Conservation (phyloP, 1,284 basidiomycete genomes). For the Ustilago hordei region DNA sequence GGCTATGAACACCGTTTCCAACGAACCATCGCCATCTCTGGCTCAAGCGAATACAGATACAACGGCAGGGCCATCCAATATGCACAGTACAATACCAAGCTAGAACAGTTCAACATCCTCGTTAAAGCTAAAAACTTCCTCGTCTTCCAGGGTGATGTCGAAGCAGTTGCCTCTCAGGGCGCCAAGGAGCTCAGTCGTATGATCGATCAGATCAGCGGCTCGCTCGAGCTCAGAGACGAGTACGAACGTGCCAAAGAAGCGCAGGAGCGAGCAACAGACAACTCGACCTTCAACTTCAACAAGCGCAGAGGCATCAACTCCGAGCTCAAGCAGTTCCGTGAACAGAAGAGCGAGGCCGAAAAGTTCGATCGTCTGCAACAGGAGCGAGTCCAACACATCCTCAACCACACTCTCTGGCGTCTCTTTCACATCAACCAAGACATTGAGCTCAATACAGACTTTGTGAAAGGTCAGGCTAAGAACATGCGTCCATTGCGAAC, state of each 20-base stretch:
- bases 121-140: slow-evolving; percentile 99
- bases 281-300: slow-evolving; percentile 91
- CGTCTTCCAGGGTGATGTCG: slow-evolving; percentile 97
- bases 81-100: slow-evolving; percentile 60
- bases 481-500: slow-evolving; percentile 80
- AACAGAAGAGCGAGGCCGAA: slow-evolving; percentile 93
- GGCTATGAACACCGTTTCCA: slow-evolving; percentile 89
- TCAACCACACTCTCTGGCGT: slow-evolving; percentile 87
- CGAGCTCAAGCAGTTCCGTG: slow-evolving; percentile 96
- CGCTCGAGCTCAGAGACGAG: slow-evolving; percentile 83
- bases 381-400: slow-evolving; percentile 81
- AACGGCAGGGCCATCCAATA: slow-evolving; percentile 60
- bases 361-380: slow-evolving; percentile 83
- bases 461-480: slow-evolving; percentile 66
- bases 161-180: slow-evolving; percentile 95
- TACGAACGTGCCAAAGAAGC: slow-evolving; percentile 89
- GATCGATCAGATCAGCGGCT: slow-evolving; percentile 87
- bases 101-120: slow-evolving; percentile 79
- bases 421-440: slow-evolving; percentile 85
- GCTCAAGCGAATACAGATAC: slow-evolving; percentile 75
- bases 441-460: slow-evolving; percentile 51
- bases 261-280: slow-evolving; percentile 90
- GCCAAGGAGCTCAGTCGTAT: slow-evolving; percentile 88
- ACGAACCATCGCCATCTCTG: slow-evolving; percentile 83
- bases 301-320: slow-evolving; percentile 91